Conservation (phyloP, 306 rosid genomes). For the Fragaria vesca region DNA sequence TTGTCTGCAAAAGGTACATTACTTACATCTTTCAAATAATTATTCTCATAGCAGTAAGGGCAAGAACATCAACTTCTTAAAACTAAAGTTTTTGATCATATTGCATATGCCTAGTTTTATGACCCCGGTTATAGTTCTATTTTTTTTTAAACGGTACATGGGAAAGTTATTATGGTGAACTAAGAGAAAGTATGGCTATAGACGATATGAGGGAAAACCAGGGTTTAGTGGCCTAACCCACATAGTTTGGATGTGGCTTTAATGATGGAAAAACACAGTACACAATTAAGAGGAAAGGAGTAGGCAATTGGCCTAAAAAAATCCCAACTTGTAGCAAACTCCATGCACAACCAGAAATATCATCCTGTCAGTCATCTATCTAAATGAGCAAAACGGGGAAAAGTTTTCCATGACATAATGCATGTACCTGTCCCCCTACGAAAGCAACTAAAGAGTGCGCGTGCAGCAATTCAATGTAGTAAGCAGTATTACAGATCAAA, state of each 20-base stretch:
- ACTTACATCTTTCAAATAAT: neutral
- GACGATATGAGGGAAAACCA: neutral
- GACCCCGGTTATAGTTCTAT: neutral
- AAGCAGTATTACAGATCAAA: neutral
- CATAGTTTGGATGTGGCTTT: neutral
- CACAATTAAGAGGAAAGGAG: neutral
- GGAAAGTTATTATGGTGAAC: neutral
- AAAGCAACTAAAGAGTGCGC: neutral
- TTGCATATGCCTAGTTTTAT: neutral
- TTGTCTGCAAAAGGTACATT: constrained; percentile 49
- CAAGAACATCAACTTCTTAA: constrained; percentile 3
- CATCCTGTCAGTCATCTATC: neutral
- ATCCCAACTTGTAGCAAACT: neutral
- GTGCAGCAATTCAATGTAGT: neutral
- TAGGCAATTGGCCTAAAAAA: neutral
- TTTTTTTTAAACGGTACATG: neutral
- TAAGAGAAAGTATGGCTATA: neutral
- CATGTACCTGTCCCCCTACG: neutral
- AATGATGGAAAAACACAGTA: neutral
- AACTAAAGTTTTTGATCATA: neutral
- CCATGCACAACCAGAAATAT: neutral
- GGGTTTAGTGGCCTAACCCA: neutral
- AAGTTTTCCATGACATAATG: neutral
- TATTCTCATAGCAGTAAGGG: neutral
- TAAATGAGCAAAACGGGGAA: neutral